Evolutionary conservation across 768 basidiomycete species (phyloP), one percentile per base, ranked within the genome.

Genomic region (Clitopilus hobsonii): DNA sequence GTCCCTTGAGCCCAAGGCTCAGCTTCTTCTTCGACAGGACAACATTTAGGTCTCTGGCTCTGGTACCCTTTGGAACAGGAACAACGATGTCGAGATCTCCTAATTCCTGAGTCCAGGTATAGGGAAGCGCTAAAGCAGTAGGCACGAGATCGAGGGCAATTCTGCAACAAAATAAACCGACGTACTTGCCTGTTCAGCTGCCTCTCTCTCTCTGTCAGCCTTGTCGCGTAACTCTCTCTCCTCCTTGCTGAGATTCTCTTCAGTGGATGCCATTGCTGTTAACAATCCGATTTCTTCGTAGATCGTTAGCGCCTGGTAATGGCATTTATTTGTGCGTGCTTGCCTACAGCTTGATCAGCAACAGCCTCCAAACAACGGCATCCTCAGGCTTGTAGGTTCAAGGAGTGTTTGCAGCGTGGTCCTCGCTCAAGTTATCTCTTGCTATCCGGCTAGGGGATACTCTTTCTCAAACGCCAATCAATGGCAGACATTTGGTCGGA

Each of bases 51-150:
- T 96, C 85, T 62, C 76, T 87, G 11, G 77, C 91, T 51, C 91
- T 81, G 4, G 94, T 96, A 14, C 94, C 96, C 56, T 87, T 83
- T 5, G 94, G 90, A 3, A 99, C 88, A 6, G 91, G 87, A 8
- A 98, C 75, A 11, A 80, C 74, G 52, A 99, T 72, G 58, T 96
- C 91, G 20, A 97, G 81, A 53, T 97, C 94, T 13, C 82, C 84
- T 6, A 99, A 78, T 62, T 94, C 85, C 67, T 99, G 97, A 48
- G 72, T 85, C 97, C 97, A 99, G 53, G 70, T 74, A 70, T 96
- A 98, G 5, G 97, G 97, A 58, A 99, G 75, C 16, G 85, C 92
- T 94, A 62, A 18, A 29, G 16, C 16, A 49, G 49, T 20, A 51
- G 7, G 58, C 61, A 63, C 56, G 58, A 58, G 59, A 64, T 59